A percentile compares a stretch with the other conserved stretches of the same genome.
These are phyloP conservation scores for Lentinula sp. DNA, from an alignment of 768 basidiomycete genomes.

Conservation along the genomic window DNA sequence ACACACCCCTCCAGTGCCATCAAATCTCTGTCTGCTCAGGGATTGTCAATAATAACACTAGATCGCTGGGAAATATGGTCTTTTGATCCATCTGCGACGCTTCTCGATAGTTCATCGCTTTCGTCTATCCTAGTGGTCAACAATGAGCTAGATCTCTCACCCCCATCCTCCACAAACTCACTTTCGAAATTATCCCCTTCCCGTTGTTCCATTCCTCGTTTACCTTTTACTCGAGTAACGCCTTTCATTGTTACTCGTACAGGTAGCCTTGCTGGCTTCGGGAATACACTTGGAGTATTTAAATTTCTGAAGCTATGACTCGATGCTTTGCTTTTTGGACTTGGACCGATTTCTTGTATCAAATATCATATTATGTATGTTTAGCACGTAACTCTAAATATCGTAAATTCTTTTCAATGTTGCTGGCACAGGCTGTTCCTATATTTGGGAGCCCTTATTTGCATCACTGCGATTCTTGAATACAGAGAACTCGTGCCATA, in stretches of 20 bases:
- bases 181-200: slow-evolving; percentile 13
- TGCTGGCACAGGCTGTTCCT: too few species aligned
- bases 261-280: slow-evolving; percentile 65
- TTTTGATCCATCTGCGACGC: slow-evolving; percentile 51
- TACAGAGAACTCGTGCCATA: too few species aligned
- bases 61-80: slow-evolving; percentile 85
- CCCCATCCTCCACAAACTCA: slow-evolving; percentile 16
- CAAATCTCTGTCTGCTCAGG: slow-evolving; percentile 19
- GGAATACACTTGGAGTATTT: slow-evolving; percentile 69
- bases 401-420: too few species aligned
- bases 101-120: slow-evolving; percentile 45
- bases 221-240: slow-evolving; percentile 78
- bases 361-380: neutral
- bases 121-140: slow-evolving; percentile 31
- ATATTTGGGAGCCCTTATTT: too few species aligned
- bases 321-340: neutral
- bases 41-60: slow-evolving; percentile 57
- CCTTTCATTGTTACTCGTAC: slow-evolving; percentile 46
- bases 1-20: neutral
- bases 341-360: neutral
- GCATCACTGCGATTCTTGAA: too few species aligned
- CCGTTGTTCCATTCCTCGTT: slow-evolving; percentile 35
- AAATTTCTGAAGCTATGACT: slow-evolving; percentile 20
- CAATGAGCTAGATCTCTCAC: slow-evolving; percentile 7
- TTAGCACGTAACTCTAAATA: too few species aligned